Base-by-base conservation (phyloP, 73 alveolate species). In the Symbiodinium pilosum region DNA sequence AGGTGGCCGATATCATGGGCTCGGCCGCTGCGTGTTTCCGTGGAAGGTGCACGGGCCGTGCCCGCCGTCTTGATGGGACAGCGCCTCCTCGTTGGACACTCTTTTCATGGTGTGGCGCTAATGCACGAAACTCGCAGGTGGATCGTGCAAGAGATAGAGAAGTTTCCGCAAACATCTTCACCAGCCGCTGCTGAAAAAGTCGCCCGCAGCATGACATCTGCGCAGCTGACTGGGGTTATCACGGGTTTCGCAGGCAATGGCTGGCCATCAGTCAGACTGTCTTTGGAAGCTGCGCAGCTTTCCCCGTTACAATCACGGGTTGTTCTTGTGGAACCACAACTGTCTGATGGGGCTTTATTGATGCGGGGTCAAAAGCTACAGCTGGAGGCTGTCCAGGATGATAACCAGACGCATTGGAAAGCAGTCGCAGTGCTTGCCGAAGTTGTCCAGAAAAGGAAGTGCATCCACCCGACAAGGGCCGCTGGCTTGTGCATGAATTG, bases 381-480 rank as follows among this genome's bases (percentile, higher is more conserved):
- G 47, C 32, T 73, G 51, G 81, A 32, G 24, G 36, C 21, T 26
- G 20, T 9, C 38, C 81, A 0, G 12, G 81, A n/a, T n/a, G 81
- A 38, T 14, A 5, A 0, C 18, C 21, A 47, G 59, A 32, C 85
- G 32, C 28, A 43, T 43, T 87, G 94, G 94, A 34, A 30, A 59
- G 75, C 44, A 24, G 14, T 68, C 36, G 95, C 73, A 38, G 52
- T 41, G 16, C 18, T 41, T 69, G 87, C 75, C 8, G 95, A 84
- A 43, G 32, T 30, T 41, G 42, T 59, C 0, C 26, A 28, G 69
- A 39, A n/a, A 47, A 59, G 36, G 94, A 54, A 28, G 56, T 89
- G 95, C 81, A 41, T 89, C 34, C 95, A 89, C 77, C 95, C 95
- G 39, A 89, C 95, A 9, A 68, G 95, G 21, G 95, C 68, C 87